phyloP scores from a whole-genome alignment of 2,329 filamentous ascomycete species.

The Colletotrichum australisinense region DNA sequence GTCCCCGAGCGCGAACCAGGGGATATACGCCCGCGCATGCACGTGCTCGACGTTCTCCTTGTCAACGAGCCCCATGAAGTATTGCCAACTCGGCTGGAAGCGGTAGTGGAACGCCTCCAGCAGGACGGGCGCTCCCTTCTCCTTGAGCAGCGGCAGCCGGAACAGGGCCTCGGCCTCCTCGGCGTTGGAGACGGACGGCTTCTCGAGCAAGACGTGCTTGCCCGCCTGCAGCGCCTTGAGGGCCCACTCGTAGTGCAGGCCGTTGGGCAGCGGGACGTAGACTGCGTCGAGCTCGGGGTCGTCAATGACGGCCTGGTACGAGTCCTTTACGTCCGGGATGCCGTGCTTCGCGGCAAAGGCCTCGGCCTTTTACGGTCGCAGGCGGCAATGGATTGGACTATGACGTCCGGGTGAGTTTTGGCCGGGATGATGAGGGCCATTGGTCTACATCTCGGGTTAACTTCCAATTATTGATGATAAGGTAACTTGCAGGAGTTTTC shows the following conservation, averaged over 20 bases:
- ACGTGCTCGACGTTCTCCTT: slow-evolving; percentile 50
- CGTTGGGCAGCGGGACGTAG: slow-evolving; percentile 60
- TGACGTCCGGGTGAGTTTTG: slow-evolving; percentile 63
- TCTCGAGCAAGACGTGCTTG: slow-evolving; percentile 68
- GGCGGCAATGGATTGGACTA: slow-evolving; percentile 64
- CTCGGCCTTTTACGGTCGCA: slow-evolving; percentile 59
- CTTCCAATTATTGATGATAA: neutral
- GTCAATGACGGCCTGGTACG: slow-evolving; percentile 56
- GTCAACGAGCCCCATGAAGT: slow-evolving; percentile 53
- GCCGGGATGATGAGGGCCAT: slow-evolving; percentile 59
- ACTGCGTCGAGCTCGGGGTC: slow-evolving; percentile 56
- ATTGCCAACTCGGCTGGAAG: slow-evolving; percentile 61
- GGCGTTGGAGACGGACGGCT: slow-evolving; percentile 60
- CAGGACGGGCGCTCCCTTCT: slow-evolving; percentile 53
- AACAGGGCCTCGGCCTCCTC: slow-evolving; percentile 59
- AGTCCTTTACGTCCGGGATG: slow-evolving; percentile 60
- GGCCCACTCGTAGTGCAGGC: slow-evolving; percentile 58
- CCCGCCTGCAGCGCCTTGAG: slow-evolving; percentile 57
- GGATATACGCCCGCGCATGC: slow-evolving; percentile 43
- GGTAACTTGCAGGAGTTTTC: too few species aligned
- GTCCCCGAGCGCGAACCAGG: slow-evolving; percentile 43
- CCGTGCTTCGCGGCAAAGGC: slow-evolving; percentile 62
- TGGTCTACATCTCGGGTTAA: slow-evolving; percentile 43
- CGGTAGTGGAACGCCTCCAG: slow-evolving; percentile 65
- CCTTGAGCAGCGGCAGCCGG: slow-evolving; percentile 46